Percentiles rank a stretch among this genome's conserved stretches.
Evolutionary conservation across 169 alveolate species (phyloP).

Genomic region (Cryptosporidium sp.): DNA sequence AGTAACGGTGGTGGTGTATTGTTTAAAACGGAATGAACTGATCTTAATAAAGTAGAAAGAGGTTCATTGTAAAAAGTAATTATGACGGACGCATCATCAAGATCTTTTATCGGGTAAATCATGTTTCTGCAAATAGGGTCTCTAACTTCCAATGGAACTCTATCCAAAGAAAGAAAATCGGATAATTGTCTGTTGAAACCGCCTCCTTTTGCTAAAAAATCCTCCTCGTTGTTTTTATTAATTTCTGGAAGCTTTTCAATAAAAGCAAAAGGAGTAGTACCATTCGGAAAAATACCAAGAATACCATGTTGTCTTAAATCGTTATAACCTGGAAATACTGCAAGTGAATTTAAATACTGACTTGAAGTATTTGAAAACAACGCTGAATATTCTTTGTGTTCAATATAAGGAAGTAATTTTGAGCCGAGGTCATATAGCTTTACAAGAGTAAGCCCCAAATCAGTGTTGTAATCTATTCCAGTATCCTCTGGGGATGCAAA

Average conservation of each 20-base stretch:
- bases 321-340: slow-evolving; percentile 65
- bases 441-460: slow-evolving; percentile 26
- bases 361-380: slow-evolving; percentile 18
- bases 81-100: slow-evolving; percentile 76
- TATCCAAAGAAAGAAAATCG: slow-evolving; percentile 51
- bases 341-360: slow-evolving; percentile 44
- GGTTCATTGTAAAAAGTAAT: slow-evolving; percentile 78
- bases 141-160: slow-evolving; percentile 48
- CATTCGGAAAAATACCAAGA: slow-evolving; percentile 71
- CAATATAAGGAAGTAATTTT: slow-evolving; percentile 67
- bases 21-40: slow-evolving; percentile 79
- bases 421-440: slow-evolving; percentile 47
- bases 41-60: slow-evolving; percentile 76
- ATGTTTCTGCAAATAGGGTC: slow-evolving; percentile 38
- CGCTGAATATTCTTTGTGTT: slow-evolving; percentile 21
- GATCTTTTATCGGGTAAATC: slow-evolving; percentile 37
- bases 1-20: slow-evolving; percentile 79
- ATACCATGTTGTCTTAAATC: slow-evolving; percentile 48
- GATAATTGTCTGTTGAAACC: slow-evolving; percentile 63
- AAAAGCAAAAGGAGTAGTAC: slow-evolving; percentile 68
- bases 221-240: slow-evolving; percentile 8
- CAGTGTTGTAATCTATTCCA: slow-evolving; percentile 37
- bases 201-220: slow-evolving; percentile 33
- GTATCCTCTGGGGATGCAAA: slow-evolving; percentile 6
- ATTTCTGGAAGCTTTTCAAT: slow-evolving; percentile 4